These are phyloP conservation scores for Urochloa ruziziensis DNA, from an alignment of 176 grass and related monocot genomes.

Conservation along the genomic window DNA sequence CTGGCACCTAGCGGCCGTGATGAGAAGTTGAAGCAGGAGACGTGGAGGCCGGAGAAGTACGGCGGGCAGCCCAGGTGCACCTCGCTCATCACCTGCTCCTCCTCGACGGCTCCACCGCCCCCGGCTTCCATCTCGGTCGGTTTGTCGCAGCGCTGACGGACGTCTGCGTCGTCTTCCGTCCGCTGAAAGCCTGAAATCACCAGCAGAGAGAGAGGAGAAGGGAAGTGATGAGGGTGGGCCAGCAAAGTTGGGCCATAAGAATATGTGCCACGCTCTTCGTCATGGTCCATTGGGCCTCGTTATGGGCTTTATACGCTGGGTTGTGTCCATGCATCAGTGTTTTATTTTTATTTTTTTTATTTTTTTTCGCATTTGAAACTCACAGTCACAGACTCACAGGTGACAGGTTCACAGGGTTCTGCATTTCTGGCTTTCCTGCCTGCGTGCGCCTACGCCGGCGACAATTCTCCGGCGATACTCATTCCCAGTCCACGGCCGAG, in stretches of 20 bases:
- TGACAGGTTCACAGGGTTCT: background rate
- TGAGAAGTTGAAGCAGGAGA: constrained; percentile 79
- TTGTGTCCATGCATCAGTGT: background rate
- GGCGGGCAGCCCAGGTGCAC: constrained; percentile 84
- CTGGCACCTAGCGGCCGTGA: constrained; percentile 17
- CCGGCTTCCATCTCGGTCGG: constrained; percentile 23
- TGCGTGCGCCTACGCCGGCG: background rate
- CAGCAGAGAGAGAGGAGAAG: too few relatives aligned
- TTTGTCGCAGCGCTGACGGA: background rate
- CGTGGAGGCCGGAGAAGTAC: constrained; percentile 35
- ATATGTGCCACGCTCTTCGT: background rate
- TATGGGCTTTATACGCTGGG: background rate
- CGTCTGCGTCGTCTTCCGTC: background rate
- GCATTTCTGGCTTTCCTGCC: background rate
- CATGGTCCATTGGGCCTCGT: background rate
- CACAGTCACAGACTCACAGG: too few relatives aligned
- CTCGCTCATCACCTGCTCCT: constrained; percentile 92
- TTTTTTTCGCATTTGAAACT: background rate
- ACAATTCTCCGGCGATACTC: background rate
- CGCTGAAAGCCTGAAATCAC: too few relatives aligned
- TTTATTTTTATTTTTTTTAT: background rate
- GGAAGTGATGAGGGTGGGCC: background rate
- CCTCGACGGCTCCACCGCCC: constrained; percentile 18
- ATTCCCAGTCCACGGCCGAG: background rate
- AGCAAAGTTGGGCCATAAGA: background rate